These are phyloP conservation scores for Prosopis cineraria DNA, from an alignment of 306 rosid genomes.

Conservation along the genomic window DNA sequence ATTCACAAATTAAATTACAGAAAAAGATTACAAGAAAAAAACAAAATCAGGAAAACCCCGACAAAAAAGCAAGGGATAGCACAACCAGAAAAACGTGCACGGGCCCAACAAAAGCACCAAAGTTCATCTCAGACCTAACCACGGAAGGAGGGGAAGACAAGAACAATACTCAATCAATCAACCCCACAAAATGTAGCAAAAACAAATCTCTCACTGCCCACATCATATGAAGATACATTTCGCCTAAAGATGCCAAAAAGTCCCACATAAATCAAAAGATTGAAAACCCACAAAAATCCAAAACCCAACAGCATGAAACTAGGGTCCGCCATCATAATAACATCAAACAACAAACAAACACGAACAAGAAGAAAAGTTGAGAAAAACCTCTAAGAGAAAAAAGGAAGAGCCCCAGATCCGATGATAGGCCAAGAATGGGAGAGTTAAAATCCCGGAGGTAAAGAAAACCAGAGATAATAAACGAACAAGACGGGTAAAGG, in stretches of 20 bases:
- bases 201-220: neutral
- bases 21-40: neutral
- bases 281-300: neutral
- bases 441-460: neutral
- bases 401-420: conserved; percentile 58
- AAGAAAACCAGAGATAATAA: neutral
- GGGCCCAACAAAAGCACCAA: neutral
- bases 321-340: neutral
- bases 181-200: conserved; percentile 16
- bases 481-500: conserved; percentile 38
- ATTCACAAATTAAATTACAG: neutral
- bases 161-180: neutral
- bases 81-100: neutral
- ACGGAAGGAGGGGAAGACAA: neutral
- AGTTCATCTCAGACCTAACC: neutral
- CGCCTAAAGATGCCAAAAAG: neutral
- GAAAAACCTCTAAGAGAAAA: conserved; percentile 40
- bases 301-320: neutral
- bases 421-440: conserved; percentile 30
- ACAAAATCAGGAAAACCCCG: neutral
- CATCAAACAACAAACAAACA: neutral
- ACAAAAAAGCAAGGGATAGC: neutral
- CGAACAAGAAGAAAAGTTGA: neutral
- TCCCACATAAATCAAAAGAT: neutral
- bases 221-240: neutral